Percentiles rank a stretch among this genome's conserved stretches.
phyloP scores from a whole-genome alignment of 1,284 basidiomycete species.

The Ceratobasidium sp. region DNA sequence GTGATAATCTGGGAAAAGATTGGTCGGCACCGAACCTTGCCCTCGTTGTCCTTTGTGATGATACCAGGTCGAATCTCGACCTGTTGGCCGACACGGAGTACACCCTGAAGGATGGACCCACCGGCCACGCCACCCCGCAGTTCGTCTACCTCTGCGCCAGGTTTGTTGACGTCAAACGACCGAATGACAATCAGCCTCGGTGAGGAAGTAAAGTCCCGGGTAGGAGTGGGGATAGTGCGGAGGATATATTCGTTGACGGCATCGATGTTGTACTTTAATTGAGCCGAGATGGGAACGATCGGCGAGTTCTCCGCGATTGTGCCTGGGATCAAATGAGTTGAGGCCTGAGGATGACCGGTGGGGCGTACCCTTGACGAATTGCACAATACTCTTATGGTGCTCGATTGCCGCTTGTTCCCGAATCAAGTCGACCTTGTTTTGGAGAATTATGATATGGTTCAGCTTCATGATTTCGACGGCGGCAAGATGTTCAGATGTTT shows the following conservation, averaged over 20 bases:
- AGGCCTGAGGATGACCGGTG: neutral
- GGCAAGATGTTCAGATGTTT: constrained; percentile 97
- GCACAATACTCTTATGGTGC: constrained; percentile 90
- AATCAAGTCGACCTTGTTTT: constrained; percentile 97
- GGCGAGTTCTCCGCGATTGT: constrained; percentile 97
- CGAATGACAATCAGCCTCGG: constrained; percentile 97
- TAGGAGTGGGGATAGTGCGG: constrained; percentile 92
- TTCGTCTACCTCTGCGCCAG: constrained; percentile 95
- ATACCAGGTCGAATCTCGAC: constrained; percentile 98
- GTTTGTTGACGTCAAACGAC: constrained; percentile 99
- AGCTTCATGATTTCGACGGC: constrained; percentile 99
- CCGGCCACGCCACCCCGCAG: constrained; percentile 98
- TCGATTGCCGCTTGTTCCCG: constrained; percentile 90
- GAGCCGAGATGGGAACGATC: constrained; percentile 98
- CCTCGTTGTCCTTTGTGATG: constrained; percentile 93
- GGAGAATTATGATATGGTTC: constrained; percentile 96
- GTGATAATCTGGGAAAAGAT: constrained; percentile 93
- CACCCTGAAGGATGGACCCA: constrained; percentile 93
- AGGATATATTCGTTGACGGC: constrained; percentile 99
- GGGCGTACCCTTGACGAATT: constrained; percentile 85
- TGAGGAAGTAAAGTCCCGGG: constrained; percentile 90
- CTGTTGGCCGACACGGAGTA: constrained; percentile 89
- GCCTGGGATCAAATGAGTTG: constrained; percentile 57
- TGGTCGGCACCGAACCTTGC: constrained; percentile 90
- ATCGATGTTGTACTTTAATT: constrained; percentile 99